A percentile compares a stretch with the other conserved stretches of the same genome.
phyloP scores from a whole-genome alignment of 495 filamentous ascomycete species.

The Aspergillus taichungensis region DNA sequence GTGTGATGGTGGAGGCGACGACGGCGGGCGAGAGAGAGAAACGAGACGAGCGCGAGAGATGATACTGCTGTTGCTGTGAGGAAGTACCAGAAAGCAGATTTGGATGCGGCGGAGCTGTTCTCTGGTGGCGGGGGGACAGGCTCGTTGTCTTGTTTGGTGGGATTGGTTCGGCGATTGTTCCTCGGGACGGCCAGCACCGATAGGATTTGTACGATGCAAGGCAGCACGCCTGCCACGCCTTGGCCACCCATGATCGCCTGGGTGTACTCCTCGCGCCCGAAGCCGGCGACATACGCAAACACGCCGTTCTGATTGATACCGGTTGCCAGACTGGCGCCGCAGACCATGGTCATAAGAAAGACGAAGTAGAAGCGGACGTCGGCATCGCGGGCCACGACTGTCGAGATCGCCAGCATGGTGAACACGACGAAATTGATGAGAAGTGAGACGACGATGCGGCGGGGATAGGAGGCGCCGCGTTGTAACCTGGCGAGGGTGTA shows the following conservation, averaged over 20 bases:
- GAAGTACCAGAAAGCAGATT: conserved; percentile 84
- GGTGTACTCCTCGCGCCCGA: conserved; percentile 76
- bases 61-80: conserved; percentile 70
- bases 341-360: conserved; percentile 81
- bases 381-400: conserved; percentile 50
- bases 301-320: conserved; percentile 90
- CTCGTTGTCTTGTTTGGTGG: no score
- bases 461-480: conserved; percentile 69
- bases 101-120: conserved; percentile 29
- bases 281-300: conserved; percentile 83
- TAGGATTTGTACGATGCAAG: conserved; percentile 73
- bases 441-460: conserved; percentile 67
- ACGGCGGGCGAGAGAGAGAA: conserved; percentile 48
- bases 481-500: conserved; percentile 72
- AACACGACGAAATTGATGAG: conserved; percentile 65
- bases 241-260: conserved; percentile 97
- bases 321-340: conserved; percentile 62
- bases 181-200: conserved; percentile 63
- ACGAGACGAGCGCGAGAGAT: conserved; percentile 46
- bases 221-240: conserved; percentile 84
- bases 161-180: conserved; percentile 4
- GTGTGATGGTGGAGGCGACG: background rate
- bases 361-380: conserved; percentile 60
- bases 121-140: background rate
- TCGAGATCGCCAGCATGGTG: conserved; percentile 70